Evolutionary conservation across 1,284 basidiomycete genomes (phyloP).

Genomic region (Melampsora occidentalis): DNA sequence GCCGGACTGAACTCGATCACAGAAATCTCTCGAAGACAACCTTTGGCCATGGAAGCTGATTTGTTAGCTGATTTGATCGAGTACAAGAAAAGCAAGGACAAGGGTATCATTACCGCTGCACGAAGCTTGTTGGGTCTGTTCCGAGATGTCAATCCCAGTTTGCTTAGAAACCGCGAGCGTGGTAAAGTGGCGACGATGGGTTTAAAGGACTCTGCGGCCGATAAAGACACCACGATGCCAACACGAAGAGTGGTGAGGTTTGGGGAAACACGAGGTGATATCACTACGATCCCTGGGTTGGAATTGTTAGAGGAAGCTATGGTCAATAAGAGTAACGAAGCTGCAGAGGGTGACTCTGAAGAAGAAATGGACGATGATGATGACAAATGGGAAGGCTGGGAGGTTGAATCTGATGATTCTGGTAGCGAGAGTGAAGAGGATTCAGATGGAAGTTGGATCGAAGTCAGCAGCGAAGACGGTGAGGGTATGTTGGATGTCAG

Average conservation of each 20-base stretch:
- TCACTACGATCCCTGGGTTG: slow-evolving; percentile 76
- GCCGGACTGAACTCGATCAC: slow-evolving; percentile 93
- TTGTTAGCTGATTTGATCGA: slow-evolving; percentile 86
- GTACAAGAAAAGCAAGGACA: slow-evolving; percentile 92
- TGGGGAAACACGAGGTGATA: slow-evolving; percentile 63
- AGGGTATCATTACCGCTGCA: slow-evolving; percentile 82
- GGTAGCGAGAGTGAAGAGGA: slow-evolving; percentile 60
- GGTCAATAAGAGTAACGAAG: slow-evolving; percentile 59
- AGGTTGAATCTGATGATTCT: slow-evolving; percentile 68
- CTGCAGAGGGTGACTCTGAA: slow-evolving; percentile 71
- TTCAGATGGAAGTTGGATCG: slow-evolving; percentile 68
- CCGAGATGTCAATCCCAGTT: slow-evolving; percentile 88
- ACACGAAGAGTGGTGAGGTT: slow-evolving; percentile 45
- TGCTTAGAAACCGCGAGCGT: slow-evolving; percentile 84
- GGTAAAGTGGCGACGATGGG: slow-evolving; percentile 52
- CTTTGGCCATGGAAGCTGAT: slow-evolving; percentile 91
- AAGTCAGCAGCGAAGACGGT: slow-evolving; percentile 72
- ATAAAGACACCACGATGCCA: slow-evolving; percentile 32
- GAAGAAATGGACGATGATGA: slow-evolving; percentile 53
- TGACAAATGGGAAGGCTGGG: slow-evolving; percentile 77
- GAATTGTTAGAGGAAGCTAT: slow-evolving; percentile 86
- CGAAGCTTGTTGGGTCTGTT: slow-evolving; percentile 87
- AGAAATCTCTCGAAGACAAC: slow-evolving; percentile 87
- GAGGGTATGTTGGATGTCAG: slow-evolving; percentile 66
- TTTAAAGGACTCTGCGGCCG: slow-evolving; percentile 2